Base-by-base conservation (phyloP, 2,329 filamentous ascomycete genomes). In the Pseudohalonectria lignicola region DNA sequence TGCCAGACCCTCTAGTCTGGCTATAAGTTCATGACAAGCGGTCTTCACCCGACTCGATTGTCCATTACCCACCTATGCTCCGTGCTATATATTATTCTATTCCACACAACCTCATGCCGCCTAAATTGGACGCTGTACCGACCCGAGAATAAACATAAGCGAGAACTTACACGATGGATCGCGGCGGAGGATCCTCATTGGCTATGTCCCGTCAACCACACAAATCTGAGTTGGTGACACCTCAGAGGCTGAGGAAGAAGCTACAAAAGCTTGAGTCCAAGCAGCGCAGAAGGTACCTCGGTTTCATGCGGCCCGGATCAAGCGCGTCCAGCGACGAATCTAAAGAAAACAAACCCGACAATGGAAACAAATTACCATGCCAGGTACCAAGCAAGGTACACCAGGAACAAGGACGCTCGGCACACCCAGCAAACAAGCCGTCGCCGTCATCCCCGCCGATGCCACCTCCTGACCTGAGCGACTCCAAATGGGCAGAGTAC, bases 401-500 rank as follows among this genome's bases (percentile, higher is more conserved):
- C 39, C 16, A 36, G 38, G 21, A 36, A 43, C 39, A n/a, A n/a
- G n/a, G n/a, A n/a, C n/a, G n/a, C n/a, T n/a, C 34, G 4, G 13
- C 36, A 2, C 19, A 36, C 21, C 28, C 21, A 36, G 18, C 35
- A 44, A 19, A 36, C 38, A 43, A 7, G 23, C 23, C 23, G 23
- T 12, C 23, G 23, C 41, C 45, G 26, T 40, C 41, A 18, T 41
- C 46, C 5, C 39, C 51, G 25, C 45, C 49, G 20, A 41, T 50
- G 21, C 47, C 30, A 7, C 19, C 54, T 10, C 50, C 53, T n/a
- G 55, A 59, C 28, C 49, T 56, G 6, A 56, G 53, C 41, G 51
- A 55, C 41, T 46, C 52, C 23, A 56, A 54, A 45, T 59, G 53
- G 53, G 45, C 49, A 28, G 52, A 53, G 12, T 56, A 56, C 40